These are phyloP conservation scores for Pythium rishiriense DNA, from an alignment of 352 stramenopile species.

Conservation along the genomic window DNA sequence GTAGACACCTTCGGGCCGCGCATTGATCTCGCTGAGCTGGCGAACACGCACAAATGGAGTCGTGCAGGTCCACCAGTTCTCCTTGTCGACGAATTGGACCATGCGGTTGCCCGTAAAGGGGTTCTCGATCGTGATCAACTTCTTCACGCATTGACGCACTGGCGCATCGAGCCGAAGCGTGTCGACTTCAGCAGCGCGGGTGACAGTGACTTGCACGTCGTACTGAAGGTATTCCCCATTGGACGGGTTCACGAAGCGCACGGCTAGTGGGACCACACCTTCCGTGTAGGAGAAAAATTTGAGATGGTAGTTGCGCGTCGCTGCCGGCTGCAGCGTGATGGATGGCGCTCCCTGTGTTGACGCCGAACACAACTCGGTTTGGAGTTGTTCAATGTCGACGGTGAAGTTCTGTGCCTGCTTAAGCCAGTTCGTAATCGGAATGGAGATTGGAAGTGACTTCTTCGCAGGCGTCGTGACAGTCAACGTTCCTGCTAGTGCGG, in stretches of 20 bases:
- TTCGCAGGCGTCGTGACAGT: slow-evolving; percentile 74
- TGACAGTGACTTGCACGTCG: slow-evolving; percentile 57
- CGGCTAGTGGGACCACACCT: slow-evolving; percentile 43
- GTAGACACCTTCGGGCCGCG: slow-evolving; percentile 77
- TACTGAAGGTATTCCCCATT: slow-evolving; percentile 88
- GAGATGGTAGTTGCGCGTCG: slow-evolving; percentile 77
- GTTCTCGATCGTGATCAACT: slow-evolving; percentile 90
- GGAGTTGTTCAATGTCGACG: slow-evolving; percentile 61
- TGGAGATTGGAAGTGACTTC: slow-evolving; percentile 60
- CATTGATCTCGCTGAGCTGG: slow-evolving; percentile 69
- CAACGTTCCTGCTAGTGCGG: slow-evolving; percentile 41
- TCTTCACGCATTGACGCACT: slow-evolving; percentile 81
- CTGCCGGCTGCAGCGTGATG: slow-evolving; percentile 58
- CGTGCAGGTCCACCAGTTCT: slow-evolving; percentile 83
- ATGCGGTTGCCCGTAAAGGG: slow-evolving; percentile 56
- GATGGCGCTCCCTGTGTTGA: slow-evolving; percentile 67
- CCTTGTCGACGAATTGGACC: slow-evolving; percentile 61
- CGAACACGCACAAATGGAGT: slow-evolving; percentile 68
- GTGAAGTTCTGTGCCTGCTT: slow-evolving; percentile 67
- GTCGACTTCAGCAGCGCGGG: slow-evolving; percentile 63
- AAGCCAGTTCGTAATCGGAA: slow-evolving; percentile 91
- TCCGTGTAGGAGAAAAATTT: slow-evolving; percentile 91
- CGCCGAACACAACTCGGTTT: slow-evolving; percentile 38
- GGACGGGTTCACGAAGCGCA: slow-evolving; percentile 81
- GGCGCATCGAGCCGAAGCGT: slow-evolving; percentile 81